Evolutionary conservation across 352 stramenopile species (phyloP).

Genomic region (Globisporangium spiculum): DNA sequence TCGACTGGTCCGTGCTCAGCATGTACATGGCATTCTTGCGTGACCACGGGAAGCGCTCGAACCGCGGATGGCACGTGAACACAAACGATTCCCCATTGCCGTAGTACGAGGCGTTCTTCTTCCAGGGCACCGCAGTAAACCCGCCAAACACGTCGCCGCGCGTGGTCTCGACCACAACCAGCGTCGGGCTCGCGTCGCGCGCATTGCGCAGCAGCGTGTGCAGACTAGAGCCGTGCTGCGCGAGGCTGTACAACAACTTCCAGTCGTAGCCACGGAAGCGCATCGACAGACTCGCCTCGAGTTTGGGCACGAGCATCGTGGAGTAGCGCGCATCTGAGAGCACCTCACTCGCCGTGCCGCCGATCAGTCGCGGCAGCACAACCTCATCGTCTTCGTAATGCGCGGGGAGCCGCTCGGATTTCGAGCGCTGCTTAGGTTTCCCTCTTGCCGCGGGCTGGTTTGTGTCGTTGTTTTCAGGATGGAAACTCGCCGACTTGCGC

Average conservation of each 20-base stretch:
- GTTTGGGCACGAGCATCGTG: conserved; percentile 50
- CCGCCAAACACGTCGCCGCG: conserved; percentile 65
- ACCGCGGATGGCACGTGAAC: conserved; percentile 57
- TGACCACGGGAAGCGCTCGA: conserved; percentile 65
- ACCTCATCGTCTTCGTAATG: conserved; percentile 33
- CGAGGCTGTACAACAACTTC: conserved; percentile 58
- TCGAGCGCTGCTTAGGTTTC: conserved; percentile 30
- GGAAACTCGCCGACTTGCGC: conserved; percentile 13
- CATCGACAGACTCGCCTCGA: conserved; percentile 52
- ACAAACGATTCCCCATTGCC: conserved; percentile 71
- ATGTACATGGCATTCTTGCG: conserved; percentile 66
- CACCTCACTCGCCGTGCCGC: conserved; percentile 38
- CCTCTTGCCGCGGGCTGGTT: neutral
- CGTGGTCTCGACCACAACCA: conserved; percentile 64
- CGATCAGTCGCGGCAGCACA: conserved; percentile 46
- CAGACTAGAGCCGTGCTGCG: conserved; percentile 67
- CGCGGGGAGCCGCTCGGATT: conserved; percentile 28
- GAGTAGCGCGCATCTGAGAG: conserved; percentile 37
- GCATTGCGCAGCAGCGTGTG: conserved; percentile 52
- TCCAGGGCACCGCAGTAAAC: conserved; percentile 49
- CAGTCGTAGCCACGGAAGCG: conserved; percentile 61
- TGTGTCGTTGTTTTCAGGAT: conserved; percentile 9
- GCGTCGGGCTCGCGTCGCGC: conserved; percentile 33
- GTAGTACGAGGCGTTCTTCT: conserved; percentile 56
- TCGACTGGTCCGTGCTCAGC: conserved; percentile 61